Evolutionary conservation across 2,329 filamentous ascomycete species (phyloP).

Genomic region (Trichoderma sp.): DNA sequence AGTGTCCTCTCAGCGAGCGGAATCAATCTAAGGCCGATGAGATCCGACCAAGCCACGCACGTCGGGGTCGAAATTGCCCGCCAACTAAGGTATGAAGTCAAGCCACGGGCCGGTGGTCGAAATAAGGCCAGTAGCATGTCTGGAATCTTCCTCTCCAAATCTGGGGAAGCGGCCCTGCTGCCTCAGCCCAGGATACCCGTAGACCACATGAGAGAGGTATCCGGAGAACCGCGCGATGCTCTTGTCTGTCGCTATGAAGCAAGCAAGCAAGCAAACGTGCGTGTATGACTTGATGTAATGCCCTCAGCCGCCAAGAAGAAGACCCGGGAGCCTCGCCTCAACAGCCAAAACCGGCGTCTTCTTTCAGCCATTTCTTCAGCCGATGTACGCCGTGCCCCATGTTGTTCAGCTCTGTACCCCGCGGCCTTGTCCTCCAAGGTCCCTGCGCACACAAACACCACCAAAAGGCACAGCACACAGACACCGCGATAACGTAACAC

Average conservation of each 20-base stretch:
- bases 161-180: constrained; percentile 12
- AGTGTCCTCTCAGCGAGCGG: neutral
- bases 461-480: neutral
- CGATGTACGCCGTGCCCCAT: constrained; percentile 12
- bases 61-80: neutral
- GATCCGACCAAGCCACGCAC: constrained; percentile 7
- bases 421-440: neutral
- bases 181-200: too few species aligned
- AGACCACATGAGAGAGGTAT: too few species aligned
- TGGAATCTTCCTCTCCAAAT: constrained; percentile 18
- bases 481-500: neutral
- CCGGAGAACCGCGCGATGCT: too few species aligned
- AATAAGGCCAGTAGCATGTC: constrained; percentile 5
- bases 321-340: neutral
- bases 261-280: neutral
- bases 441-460: neutral
- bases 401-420: neutral
- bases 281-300: neutral
- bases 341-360: constrained; percentile 3
- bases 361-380: constrained; percentile 1
- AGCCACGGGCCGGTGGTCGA: constrained; percentile 14
- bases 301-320: neutral
- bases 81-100: too few species aligned
- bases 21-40: neutral
- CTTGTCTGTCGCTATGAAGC: too few species aligned